Conservation (phyloP, 495 filamentous ascomycete species). For the Neurospora sp. region DNA sequence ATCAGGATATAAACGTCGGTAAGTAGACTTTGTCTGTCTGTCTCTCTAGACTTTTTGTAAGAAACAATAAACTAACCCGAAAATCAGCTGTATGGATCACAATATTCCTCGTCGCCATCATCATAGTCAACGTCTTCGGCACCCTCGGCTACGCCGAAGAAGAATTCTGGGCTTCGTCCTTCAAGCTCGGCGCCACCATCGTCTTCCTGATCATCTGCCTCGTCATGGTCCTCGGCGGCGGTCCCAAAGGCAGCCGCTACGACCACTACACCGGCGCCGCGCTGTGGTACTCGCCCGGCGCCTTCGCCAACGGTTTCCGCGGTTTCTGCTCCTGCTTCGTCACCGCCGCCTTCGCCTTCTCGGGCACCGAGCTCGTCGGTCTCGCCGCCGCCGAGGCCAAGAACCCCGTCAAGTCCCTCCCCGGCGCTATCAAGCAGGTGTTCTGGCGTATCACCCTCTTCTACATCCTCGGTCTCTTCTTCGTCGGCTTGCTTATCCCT, state of each 20-base stretch:
- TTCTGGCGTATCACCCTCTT: constrained; percentile 67
- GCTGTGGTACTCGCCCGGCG: constrained; percentile 60
- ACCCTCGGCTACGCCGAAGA: constrained; percentile 66
- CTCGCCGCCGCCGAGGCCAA: constrained; percentile 60
- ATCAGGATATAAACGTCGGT: constrained; percentile 38
- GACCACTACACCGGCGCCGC: constrained; percentile 49
- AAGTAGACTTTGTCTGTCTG: constrained; percentile 5
- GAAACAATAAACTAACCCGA: not conserved
- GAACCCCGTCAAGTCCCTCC: constrained; percentile 55
- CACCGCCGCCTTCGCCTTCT: constrained; percentile 64
- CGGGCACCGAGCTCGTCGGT: constrained; percentile 63
- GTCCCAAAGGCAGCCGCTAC: constrained; percentile 37
- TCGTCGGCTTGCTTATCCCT: constrained; percentile 64
- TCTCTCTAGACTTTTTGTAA: too few relatives aligned
- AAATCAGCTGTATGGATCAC: constrained; percentile 50
- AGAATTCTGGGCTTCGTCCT: constrained; percentile 39
- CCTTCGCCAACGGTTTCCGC: constrained; percentile 59
- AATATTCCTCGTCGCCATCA: constrained; percentile 42
- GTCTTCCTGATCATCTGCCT: constrained; percentile 66
- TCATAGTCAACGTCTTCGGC: constrained; percentile 62
- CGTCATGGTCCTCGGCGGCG: constrained; percentile 59
- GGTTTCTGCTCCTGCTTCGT: constrained; percentile 68
- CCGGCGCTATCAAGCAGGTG: constrained; percentile 60
- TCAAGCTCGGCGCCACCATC: constrained; percentile 53
- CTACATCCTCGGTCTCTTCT: constrained; percentile 63